phyloP scores from a whole-genome alignment of 2,329 filamentous ascomycete genomes.

The Emmonsia crescens region DNA sequence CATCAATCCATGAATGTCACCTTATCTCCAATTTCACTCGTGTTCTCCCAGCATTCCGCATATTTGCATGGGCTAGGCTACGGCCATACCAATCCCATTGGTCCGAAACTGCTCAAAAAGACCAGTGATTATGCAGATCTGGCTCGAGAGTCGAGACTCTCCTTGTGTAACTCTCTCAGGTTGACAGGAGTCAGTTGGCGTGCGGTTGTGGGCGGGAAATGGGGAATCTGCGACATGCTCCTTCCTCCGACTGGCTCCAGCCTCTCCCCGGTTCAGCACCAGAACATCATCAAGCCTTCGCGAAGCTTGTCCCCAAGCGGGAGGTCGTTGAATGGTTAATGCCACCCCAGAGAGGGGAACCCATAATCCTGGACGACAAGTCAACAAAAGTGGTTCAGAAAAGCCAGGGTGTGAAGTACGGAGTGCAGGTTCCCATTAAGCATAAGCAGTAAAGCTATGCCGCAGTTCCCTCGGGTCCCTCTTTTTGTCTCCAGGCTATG shows the following conservation, averaged over 20 bases:
- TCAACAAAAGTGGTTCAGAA: neutral
- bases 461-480: neutral
- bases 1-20: neutral
- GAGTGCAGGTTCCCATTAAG: neutral
- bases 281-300: neutral
- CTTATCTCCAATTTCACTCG: neutral
- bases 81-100: neutral
- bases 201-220: slow-evolving; percentile 1
- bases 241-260: neutral
- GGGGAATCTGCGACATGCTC: neutral
- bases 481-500: neutral
- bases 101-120: neutral
- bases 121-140: neutral
- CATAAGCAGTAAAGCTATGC: neutral
- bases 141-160: neutral
- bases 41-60: neutral
- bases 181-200: neutral
- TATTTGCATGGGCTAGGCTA: neutral
- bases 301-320: neutral
- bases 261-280: neutral
- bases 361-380: neutral
- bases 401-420: neutral
- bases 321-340: neutral
- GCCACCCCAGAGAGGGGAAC: slow-evolving; percentile 1
- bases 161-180: neutral